Conservation (phyloP, 2,329 filamentous ascomycete genomes). For the Plenodomus tracheiphilus region DNA sequence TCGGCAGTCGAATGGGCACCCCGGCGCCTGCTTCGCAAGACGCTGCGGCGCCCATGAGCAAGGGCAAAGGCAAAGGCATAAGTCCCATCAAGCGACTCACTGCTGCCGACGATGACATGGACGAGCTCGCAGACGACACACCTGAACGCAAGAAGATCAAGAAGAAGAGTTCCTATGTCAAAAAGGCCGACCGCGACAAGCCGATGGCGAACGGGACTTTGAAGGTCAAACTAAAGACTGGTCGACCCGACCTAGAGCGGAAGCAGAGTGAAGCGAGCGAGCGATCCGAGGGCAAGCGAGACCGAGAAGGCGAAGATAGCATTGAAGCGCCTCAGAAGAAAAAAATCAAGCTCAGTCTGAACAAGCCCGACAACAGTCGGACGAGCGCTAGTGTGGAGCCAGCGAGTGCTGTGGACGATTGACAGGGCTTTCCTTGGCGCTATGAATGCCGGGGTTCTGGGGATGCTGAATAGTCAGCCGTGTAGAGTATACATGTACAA, state of each 20-base stretch:
- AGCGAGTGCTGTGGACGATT: background rate
- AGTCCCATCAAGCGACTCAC: slow-evolving; percentile 38
- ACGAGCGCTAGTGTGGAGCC: slow-evolving; percentile 19
- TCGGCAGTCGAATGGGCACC: slow-evolving; percentile 48
- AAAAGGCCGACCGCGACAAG: slow-evolving; percentile 45
- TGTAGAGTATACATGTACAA: too few species aligned
- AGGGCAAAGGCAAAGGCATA: slow-evolving; percentile 39
- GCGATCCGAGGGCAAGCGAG: slow-evolving; percentile 38
- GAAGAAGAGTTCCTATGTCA: slow-evolving; percentile 51
- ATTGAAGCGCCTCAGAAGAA: slow-evolving; percentile 40
- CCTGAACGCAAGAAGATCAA: slow-evolving; percentile 52
- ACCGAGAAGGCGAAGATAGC: slow-evolving; percentile 38
- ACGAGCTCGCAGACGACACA: slow-evolving; percentile 45
- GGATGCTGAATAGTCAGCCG: too few species aligned
- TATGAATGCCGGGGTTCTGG: background rate
- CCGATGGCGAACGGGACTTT: slow-evolving; percentile 20
- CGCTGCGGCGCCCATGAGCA: slow-evolving; percentile 19
- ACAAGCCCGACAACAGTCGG: slow-evolving; percentile 17
- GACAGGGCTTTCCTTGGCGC: background rate
- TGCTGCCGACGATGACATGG: slow-evolving; percentile 28
- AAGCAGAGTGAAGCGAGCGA: slow-evolving; percentile 36
- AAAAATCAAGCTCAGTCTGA: slow-evolving; percentile 43
- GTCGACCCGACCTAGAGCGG: slow-evolving; percentile 30
- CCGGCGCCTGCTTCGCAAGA: slow-evolving; percentile 43
- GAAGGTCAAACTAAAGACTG: slow-evolving; percentile 42